phyloP scores from a whole-genome alignment of 2,329 filamentous ascomycete species.

The Cyclaneusma minus region DNA sequence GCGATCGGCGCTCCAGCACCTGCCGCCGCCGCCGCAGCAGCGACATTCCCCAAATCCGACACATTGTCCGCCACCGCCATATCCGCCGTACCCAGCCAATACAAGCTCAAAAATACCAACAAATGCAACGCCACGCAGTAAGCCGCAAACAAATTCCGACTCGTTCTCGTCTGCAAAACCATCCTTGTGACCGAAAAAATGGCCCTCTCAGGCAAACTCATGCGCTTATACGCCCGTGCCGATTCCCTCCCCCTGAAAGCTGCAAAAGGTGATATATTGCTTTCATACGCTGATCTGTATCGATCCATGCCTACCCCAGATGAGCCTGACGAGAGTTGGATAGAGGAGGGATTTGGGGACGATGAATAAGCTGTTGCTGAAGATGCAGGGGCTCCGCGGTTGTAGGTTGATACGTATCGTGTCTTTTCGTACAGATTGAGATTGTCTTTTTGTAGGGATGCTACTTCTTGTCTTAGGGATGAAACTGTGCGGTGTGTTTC shows the following conservation, averaged over 20 bases:
- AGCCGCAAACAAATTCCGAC: slow-evolving; percentile 81
- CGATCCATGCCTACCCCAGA: slow-evolving; percentile 61
- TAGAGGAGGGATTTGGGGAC: slow-evolving; percentile 62
- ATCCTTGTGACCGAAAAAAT: slow-evolving; percentile 85
- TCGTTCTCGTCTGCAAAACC: slow-evolving; percentile 77
- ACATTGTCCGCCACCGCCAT: slow-evolving; percentile 39
- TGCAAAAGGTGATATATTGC: slow-evolving; percentile 88
- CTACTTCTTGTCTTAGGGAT: slow-evolving; percentile 76
- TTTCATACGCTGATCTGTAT: slow-evolving; percentile 86
- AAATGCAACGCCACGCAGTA: slow-evolving; percentile 85
- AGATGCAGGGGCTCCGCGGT: slow-evolving; percentile 46
- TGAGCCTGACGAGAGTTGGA: slow-evolving; percentile 42
- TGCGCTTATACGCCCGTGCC: slow-evolving; percentile 75
- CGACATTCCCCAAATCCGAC: slow-evolving; percentile 20
- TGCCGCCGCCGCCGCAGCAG: slow-evolving; percentile 27
- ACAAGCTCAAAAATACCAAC: slow-evolving; percentile 74
- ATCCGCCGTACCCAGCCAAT: slow-evolving; percentile 61
- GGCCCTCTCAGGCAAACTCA: slow-evolving; percentile 80
- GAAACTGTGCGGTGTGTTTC: slow-evolving; percentile 71
- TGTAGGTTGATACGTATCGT: slow-evolving; percentile 89
- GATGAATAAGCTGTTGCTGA: slow-evolving; percentile 49
- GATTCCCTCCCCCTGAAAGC: slow-evolving; percentile 91
- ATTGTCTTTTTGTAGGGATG: slow-evolving; percentile 90
- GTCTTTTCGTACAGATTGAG: slow-evolving; percentile 95
- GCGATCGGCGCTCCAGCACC: slow-evolving; percentile 23